These are phyloP conservation scores for Verticillium tricorpus DNA, from an alignment of 2,329 filamentous ascomycete genomes.

Conservation along the genomic window DNA sequence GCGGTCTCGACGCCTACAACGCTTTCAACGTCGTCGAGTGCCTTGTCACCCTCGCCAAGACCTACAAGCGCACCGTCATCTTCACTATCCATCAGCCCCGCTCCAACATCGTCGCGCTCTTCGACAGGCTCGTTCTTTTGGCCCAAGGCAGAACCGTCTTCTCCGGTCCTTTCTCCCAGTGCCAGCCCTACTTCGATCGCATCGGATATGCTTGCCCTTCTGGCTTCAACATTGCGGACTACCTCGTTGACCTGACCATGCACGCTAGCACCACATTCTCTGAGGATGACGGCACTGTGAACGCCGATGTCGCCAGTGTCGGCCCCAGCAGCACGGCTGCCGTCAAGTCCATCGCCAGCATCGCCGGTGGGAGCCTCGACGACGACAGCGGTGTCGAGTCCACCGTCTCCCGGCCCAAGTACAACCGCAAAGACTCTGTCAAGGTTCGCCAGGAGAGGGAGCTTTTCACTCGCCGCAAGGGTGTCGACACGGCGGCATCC, in stretches of 20 bases:
- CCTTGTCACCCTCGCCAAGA: slow-evolving; percentile 89
- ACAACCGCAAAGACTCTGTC: slow-evolving; percentile 73
- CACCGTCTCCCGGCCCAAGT: slow-evolving; percentile 56
- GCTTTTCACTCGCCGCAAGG: slow-evolving; percentile 76
- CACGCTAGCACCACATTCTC: slow-evolving; percentile 67
- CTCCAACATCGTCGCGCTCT: slow-evolving; percentile 96
- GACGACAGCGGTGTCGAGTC: slow-evolving; percentile 61
- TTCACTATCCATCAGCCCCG: slow-evolving; percentile 98
- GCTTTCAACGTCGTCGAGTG: slow-evolving; percentile 98
- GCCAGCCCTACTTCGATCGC: slow-evolving; percentile 87
- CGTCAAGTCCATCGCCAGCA: slow-evolving; percentile 85
- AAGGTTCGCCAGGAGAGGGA: slow-evolving; percentile 83
- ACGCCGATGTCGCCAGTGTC: slow-evolving; percentile 58
- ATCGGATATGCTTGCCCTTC: slow-evolving; percentile 91
- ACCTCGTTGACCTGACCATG: slow-evolving; percentile 96
- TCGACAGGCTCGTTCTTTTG: slow-evolving; percentile 87
- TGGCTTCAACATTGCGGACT: slow-evolving; percentile 98
- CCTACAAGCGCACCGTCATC: slow-evolving; percentile 92
- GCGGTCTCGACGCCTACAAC: slow-evolving; percentile 92
- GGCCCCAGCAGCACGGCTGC: slow-evolving; percentile 83
- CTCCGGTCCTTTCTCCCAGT: slow-evolving; percentile 83
- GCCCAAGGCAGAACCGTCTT: slow-evolving; percentile 89
- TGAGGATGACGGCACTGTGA: slow-evolving; percentile 51
- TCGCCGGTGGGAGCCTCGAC: slow-evolving; percentile 70
- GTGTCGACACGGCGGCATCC: slow-evolving; percentile 58